Evolutionary conservation across 371 early-diverging fungal species (phyloP), one percentile per base, ranked within the genome.

Genomic region (Circinella minor): DNA sequence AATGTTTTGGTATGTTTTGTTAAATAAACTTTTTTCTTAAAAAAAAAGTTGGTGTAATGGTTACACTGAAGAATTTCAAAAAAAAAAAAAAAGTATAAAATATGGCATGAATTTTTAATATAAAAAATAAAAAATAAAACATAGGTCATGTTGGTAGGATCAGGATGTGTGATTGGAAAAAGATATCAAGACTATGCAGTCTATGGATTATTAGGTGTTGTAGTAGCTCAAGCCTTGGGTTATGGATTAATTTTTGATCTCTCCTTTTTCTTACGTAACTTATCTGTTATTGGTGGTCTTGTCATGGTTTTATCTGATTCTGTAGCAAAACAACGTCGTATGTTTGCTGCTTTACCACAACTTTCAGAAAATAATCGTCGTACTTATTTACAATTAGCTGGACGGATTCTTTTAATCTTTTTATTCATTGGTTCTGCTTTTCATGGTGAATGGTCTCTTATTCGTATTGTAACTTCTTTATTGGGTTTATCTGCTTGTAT

Each of bases 251-350:
- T 96, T 66, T 95, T 96, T 72, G 94, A 98, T 76, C 75, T 92
- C 63, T 84, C 85, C 67, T 97, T 96, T 86, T 92, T 98, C 76
- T 81, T 98, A 75, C 94, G 98, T 66, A 94, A 93, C 78, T 86
- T 98, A 46, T 96, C 97, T 11, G 92, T 98, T 59, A 83, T 91
- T 66, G 98, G 98, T 39, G 98, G 97, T 37, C 89, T 98, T n/a
- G 78, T 98, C 67, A 94, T 98, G 93, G 89, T 98, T 14, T 81
- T 97, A n/a, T 92, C 96, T 6, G 94, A 94, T 66, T 75, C 85
- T 38, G 69, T 91, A 61, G 75, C 79, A 54, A 90, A 90, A 64
- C 88, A 90, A 66, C 85, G 85, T 55, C 86, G 86, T 51, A 86
- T 94, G 72, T 97, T 96, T 88, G 94, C 96, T 27, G 96, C 94